Conservation (phyloP, 108 stramenopile species). For the Fragilaria radians region DNA sequence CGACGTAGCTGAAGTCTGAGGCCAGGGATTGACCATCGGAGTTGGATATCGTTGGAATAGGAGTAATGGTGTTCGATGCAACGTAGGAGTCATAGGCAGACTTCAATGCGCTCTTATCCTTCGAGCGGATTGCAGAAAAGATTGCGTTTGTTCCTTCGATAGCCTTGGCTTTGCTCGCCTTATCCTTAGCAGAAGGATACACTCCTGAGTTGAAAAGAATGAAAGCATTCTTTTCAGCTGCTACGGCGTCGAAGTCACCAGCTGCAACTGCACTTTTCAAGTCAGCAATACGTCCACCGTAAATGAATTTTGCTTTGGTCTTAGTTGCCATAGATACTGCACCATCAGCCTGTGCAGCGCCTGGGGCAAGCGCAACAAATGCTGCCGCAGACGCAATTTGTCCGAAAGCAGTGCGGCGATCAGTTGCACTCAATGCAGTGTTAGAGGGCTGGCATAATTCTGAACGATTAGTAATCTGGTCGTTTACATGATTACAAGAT, state of each 20-base stretch:
- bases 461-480: too few relatives aligned
- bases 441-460: constrained; percentile 60
- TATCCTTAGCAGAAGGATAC: constrained; percentile 56
- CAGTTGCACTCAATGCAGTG: constrained; percentile 73
- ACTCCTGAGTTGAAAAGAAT: constrained; percentile 92
- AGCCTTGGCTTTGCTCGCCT: constrained; percentile 60
- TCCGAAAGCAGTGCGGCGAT: constrained; percentile 82
- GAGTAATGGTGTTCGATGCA: constrained; percentile 38
- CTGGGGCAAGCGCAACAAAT: constrained; percentile 54
- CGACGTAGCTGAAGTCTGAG: constrained; percentile 65
- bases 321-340: constrained; percentile 74
- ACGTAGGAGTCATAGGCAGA: constrained; percentile 59
- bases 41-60: constrained; percentile 24
- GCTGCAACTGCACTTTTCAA: constrained; percentile 74
- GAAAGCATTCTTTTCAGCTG: constrained; percentile 89
- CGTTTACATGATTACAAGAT: not conserved
- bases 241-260: constrained; percentile 87
- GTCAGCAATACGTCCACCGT: constrained; percentile 82
- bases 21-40: constrained; percentile 73
- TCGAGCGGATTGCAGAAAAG: constrained; percentile 70
- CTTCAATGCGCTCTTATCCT: constrained; percentile 73
- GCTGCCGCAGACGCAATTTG: constrained; percentile 69
- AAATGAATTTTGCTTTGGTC: constrained; percentile 63
- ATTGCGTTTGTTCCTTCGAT: constrained; percentile 72
- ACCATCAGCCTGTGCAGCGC: constrained; percentile 82